Evolutionary conservation across 2,329 filamentous ascomycete species (phyloP).

Genomic region (Ceratocystis huliohia): DNA sequence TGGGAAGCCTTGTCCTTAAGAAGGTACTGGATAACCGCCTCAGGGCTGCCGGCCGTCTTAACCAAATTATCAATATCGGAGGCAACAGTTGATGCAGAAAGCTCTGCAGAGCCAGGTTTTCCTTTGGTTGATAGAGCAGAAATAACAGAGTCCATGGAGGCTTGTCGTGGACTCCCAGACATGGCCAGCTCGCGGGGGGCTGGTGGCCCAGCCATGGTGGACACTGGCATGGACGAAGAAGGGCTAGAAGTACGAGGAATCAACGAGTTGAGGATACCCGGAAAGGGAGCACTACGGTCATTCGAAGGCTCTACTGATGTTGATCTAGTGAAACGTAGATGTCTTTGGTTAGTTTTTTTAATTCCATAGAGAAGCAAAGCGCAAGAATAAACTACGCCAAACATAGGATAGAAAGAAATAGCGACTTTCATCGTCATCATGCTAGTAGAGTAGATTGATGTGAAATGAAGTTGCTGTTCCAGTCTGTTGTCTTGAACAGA

Average conservation of each 20-base stretch:
- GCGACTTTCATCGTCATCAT: too few relatives aligned
- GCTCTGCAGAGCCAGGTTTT: slow-evolving; percentile 46
- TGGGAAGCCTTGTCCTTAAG: slow-evolving; percentile 85
- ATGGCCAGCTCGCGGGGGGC: slow-evolving; percentile 31
- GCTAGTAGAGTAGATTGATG: too few relatives aligned
- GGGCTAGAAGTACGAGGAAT: slow-evolving; percentile 37
- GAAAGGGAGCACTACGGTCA: slow-evolving; percentile 17
- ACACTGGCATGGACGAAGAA: slow-evolving; percentile 25
- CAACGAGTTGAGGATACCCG: slow-evolving; percentile 6
- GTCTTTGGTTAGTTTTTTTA: background rate
- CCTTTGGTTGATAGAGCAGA: slow-evolving; percentile 57
- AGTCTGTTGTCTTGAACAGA: too few relatives aligned
- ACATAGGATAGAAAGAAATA: too few relatives aligned
- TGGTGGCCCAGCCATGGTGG: slow-evolving; percentile 14
- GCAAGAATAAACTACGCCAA: too few relatives aligned
- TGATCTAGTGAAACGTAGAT: background rate
- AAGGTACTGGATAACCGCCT: slow-evolving; percentile 77
- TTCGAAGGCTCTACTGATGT: slow-evolving; percentile 13
- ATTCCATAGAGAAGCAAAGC: too few relatives aligned
- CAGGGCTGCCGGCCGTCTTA: slow-evolving; percentile 71
- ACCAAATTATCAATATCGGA: slow-evolving; percentile 70
- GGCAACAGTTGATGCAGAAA: slow-evolving; percentile 42
- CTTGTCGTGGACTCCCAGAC: slow-evolving; percentile 46
- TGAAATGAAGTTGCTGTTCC: too few relatives aligned
- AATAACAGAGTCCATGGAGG: slow-evolving; percentile 87